Conservation (phyloP, 352 stramenopile genomes). For the Pythium utonaiense region DNA sequence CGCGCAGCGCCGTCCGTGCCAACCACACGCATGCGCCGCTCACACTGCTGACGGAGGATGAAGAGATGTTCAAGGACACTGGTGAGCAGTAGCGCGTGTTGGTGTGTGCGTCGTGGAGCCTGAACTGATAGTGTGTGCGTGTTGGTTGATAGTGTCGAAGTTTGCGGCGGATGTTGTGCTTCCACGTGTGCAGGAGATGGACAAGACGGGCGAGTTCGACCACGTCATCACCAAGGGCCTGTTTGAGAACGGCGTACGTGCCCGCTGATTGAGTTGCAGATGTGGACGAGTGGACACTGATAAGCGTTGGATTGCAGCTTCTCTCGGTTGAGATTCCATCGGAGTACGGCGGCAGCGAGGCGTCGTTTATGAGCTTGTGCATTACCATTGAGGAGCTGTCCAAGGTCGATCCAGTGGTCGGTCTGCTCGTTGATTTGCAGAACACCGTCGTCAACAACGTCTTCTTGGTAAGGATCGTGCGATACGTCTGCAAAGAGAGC, state of each 20-base stretch:
- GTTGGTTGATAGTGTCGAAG: conserved; percentile 56
- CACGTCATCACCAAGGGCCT: conserved; percentile 87
- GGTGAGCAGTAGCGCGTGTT: conserved; percentile 35
- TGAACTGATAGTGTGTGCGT: background rate
- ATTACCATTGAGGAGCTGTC: conserved; percentile 97
- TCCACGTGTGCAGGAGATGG: conserved; percentile 91
- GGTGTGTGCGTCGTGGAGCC: too few species aligned
- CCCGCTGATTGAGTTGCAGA: background rate
- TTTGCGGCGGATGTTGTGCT: conserved; percentile 86
- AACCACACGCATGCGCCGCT: conserved; percentile 41
- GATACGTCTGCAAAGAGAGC: background rate
- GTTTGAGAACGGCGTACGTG: conserved; percentile 86
- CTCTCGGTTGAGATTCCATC: conserved; percentile 96
- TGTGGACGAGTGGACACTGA: background rate
- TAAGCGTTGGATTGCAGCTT: conserved; percentile 29
- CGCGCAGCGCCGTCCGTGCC: conserved; percentile 1
- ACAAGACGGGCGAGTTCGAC: conserved; percentile 88
- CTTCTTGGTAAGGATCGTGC: conserved; percentile 61
- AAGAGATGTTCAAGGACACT: conserved; percentile 78
- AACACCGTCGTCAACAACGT: conserved; percentile 96
- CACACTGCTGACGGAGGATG: conserved; percentile 68
- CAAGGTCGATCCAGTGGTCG: conserved; percentile 93
- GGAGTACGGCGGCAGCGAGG: conserved; percentile 89
- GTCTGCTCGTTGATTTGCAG: conserved; percentile 95
- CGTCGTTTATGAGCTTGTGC: conserved; percentile 94